These are phyloP conservation scores for Saxophila tyrrhenica DNA, from an alignment of 495 filamentous ascomycete species.

Conservation along the genomic window DNA sequence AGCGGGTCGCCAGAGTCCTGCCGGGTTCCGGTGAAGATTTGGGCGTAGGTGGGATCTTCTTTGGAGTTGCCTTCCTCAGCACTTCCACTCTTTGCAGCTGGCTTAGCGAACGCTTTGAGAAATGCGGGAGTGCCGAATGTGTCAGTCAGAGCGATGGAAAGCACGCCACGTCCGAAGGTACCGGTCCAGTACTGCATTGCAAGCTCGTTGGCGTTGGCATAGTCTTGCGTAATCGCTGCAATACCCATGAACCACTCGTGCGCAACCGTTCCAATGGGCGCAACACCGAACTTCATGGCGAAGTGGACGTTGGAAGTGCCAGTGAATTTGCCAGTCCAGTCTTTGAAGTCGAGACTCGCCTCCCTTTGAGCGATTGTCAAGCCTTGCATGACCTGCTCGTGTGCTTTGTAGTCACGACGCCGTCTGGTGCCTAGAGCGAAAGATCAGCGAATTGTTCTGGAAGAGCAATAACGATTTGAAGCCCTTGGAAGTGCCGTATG, in stretches of 20 bases:
- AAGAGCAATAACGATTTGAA: too few relatives aligned
- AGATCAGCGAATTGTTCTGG: too few relatives aligned
- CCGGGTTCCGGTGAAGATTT: conserved; percentile 76
- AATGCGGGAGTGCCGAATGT: conserved; percentile 93
- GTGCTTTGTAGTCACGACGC: conserved; percentile 85
- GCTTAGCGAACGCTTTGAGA: conserved; percentile 67
- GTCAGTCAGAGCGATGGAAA: conserved; percentile 91
- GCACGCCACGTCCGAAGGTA: conserved; percentile 79
- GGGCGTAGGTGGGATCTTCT: conserved; percentile 54
- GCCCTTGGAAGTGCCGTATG: too few relatives aligned
- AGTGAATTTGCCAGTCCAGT: conserved; percentile 57
- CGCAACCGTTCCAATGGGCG: conserved; percentile 84
- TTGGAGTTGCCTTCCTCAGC: conserved; percentile 9
- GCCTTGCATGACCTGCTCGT: conserved; percentile 80
- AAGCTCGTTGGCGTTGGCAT: conserved; percentile 67
- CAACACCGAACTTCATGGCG: conserved; percentile 76
- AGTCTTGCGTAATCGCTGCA: conserved; percentile 81
- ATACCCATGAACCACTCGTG: conserved; percentile 99
- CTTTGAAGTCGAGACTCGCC: conserved; percentile 38
- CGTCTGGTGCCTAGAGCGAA: too few relatives aligned
- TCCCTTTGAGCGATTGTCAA: conserved; percentile 61
- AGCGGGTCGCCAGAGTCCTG: conserved; percentile 92
- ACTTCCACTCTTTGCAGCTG: conserved; percentile 22
- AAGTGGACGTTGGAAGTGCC: conserved; percentile 97
- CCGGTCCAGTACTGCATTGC: conserved; percentile 78